Conservation (phyloP, 192 early-diverging fungal species). For the Linnemannia elongata region DNA sequence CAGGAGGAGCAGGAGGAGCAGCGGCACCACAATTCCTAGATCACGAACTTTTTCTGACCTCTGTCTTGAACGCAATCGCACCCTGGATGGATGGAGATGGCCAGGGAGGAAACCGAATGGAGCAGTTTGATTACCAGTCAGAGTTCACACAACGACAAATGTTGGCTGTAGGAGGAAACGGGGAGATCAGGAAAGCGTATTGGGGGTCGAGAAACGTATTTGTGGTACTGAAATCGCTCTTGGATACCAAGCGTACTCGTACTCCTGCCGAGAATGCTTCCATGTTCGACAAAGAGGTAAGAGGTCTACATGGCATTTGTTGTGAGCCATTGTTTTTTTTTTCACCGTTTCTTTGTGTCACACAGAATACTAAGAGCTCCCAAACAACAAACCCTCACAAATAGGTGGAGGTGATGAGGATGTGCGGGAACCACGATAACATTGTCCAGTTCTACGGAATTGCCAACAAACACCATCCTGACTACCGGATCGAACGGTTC, state of each 20-base stretch:
- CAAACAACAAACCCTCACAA: not conserved
- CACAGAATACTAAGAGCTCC: not conserved
- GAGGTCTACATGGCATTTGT: too few relatives aligned
- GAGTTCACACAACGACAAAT: conserved; percentile 13
- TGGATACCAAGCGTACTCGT: conserved; percentile 10
- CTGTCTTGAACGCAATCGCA: conserved; percentile 1
- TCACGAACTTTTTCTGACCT: conserved; percentile 28
- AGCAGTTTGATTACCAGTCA: conserved; percentile 10
- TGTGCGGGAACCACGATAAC: conserved; percentile 38
- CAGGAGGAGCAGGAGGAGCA: not conserved
- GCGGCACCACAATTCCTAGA: not conserved
- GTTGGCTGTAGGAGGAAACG: conserved; percentile 33
- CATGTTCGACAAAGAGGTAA: conserved; percentile 37
- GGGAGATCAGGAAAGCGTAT: conserved; percentile 22
- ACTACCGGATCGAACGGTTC: conserved; percentile 10
- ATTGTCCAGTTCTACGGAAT: conserved; percentile 36
- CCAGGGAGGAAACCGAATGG: not conserved
- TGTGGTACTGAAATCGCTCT: conserved; percentile 24
- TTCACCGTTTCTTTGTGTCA: not conserved
- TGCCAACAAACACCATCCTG: conserved; percentile 10
- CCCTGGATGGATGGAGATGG: not conserved
- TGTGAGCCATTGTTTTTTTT: too few relatives aligned
- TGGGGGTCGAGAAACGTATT: conserved; percentile 8
- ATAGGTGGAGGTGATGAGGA: conserved; percentile 39
- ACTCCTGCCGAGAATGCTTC: conserved; percentile 15